Evolutionary conservation across 1,139 yeast species (phyloP), one percentile per base, ranked within the genome.

Genomic region (Candida tropicalis): DNA sequence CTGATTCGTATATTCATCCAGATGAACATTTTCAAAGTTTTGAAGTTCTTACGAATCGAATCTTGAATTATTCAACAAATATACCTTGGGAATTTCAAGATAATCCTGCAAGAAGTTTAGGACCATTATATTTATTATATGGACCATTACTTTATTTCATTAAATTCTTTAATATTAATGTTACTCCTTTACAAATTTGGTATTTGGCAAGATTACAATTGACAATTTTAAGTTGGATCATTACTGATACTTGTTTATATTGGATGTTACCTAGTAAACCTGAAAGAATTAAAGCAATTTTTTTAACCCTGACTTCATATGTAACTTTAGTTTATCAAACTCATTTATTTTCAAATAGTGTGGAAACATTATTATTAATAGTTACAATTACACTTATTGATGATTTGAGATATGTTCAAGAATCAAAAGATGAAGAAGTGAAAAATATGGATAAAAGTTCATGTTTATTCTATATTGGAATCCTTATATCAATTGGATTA

Each of bases 21-120:
- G 99, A 95, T 69, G 99, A 95, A 65, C 97, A 91, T 61, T 88
- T 89, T 60, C 99, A 95, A 62, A 81, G 85, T 17, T 76, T 95
- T 26, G 96, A 90, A 58, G 83, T 87, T 0, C 59, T 93, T 15
- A 73, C 84, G 4, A 63, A 67, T 52, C 61, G 64, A 28, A 60
- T 81, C 25, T 70, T 77, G 41, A 77, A 77, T 4, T 78, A 72
- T 65, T 65, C 74, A 32, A 77, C 81, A 2, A 42, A 40, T 23
- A 58, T 77, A 2, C 90, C 98, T 0, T 95, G 99, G 99, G 99
- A 95, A 59, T 93, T 88, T 60, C 59, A 71, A 1, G 59, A 71
- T 1, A 55, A 68, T 0, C 91, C 95, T 0, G 84, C 93, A 1
- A 70, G 99, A 48, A 87, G 96, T 46, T 73, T 77, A 48, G 82